Evolutionary conservation across 176 grass and related monocot genomes (phyloP).

Genomic region (Raddia guianensis): DNA sequence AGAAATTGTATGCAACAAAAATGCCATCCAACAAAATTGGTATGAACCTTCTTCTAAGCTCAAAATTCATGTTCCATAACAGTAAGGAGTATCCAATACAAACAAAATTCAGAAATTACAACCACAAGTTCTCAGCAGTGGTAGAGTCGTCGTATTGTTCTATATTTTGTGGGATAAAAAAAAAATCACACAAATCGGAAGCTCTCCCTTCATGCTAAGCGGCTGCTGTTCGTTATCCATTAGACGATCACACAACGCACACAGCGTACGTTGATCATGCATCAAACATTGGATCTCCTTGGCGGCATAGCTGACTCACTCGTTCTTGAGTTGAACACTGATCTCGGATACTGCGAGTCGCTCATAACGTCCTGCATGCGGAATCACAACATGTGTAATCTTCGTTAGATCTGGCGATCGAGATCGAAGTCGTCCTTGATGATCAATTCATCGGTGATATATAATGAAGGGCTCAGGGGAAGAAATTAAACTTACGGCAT

Average conservation of each 20-base stretch:
- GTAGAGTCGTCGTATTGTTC: constrained; percentile 3
- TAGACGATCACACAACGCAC: neutral
- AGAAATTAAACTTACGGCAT: constrained; percentile 25
- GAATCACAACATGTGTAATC: neutral
- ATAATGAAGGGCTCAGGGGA: neutral
- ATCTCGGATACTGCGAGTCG: constrained; percentile 51
- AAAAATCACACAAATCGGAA: neutral
- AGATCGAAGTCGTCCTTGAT: no score
- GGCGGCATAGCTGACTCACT: constrained; percentile 40
- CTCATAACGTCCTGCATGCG: constrained; percentile 39
- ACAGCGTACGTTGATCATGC: neutral
- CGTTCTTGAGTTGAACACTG: constrained; percentile 50
- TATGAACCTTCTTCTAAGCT: neutral
- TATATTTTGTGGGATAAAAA: constrained; percentile 1
- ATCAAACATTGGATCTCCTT: constrained; percentile 38
- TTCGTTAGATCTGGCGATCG: neutral
- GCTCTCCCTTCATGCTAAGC: constrained; percentile 40
- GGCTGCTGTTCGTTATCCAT: neutral
- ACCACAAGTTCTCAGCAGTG: constrained; percentile 16
- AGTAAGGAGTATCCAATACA: neutral
- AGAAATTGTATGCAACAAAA: no score
- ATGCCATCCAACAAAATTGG: neutral
- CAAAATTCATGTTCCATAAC: neutral
- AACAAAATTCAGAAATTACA: constrained; percentile 34
- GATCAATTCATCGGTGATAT: no score